Conservation (phyloP, 108 stramenopile species). For the Poteriospumella lacustris region DNA sequence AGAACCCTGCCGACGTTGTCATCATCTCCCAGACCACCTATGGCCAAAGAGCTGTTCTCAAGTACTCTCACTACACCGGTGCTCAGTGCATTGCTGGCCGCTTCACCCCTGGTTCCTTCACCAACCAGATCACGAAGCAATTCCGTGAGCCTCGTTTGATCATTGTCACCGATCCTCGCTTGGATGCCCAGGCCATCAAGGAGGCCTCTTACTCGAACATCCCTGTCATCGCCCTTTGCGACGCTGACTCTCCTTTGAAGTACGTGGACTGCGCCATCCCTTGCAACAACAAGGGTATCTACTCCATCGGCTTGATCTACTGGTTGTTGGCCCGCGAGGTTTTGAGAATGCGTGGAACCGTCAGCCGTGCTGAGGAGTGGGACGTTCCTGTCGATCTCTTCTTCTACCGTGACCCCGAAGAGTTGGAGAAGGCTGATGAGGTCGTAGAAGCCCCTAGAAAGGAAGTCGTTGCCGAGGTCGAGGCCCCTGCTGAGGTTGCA, state of each 20-base stretch:
- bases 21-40: slow-evolving; percentile 99
- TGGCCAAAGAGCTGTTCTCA: slow-evolving; percentile 99
- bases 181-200: slow-evolving; percentile 84
- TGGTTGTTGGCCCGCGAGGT: slow-evolving; percentile 98
- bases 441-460: slow-evolving; percentile 79
- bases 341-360: slow-evolving; percentile 89
- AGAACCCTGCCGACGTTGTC: slow-evolving; percentile 97
- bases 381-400: slow-evolving; percentile 98
- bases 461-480: slow-evolving; percentile 60
- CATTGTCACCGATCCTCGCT: slow-evolving; percentile 96
- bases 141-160: slow-evolving; percentile 98
- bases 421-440: slow-evolving; percentile 96
- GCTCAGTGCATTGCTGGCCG: slow-evolving; percentile 92
- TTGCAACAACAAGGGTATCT: slow-evolving; percentile 99
- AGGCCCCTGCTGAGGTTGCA: slow-evolving; percentile 37
- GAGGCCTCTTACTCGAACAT: slow-evolving; percentile 98
- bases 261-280: slow-evolving; percentile 99
- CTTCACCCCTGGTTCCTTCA: slow-evolving; percentile 99
- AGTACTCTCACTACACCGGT: slow-evolving; percentile 99
- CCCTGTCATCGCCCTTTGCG: slow-evolving; percentile 96
- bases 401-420: slow-evolving; percentile 99
- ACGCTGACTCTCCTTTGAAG: slow-evolving; percentile 97
- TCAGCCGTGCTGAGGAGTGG: slow-evolving; percentile 86
- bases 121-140: slow-evolving; percentile 99
- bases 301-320: slow-evolving; percentile 97